Conservation (phyloP, 495 filamentous ascomycete species). For the Umbilicaria muhlenbergii region DNA sequence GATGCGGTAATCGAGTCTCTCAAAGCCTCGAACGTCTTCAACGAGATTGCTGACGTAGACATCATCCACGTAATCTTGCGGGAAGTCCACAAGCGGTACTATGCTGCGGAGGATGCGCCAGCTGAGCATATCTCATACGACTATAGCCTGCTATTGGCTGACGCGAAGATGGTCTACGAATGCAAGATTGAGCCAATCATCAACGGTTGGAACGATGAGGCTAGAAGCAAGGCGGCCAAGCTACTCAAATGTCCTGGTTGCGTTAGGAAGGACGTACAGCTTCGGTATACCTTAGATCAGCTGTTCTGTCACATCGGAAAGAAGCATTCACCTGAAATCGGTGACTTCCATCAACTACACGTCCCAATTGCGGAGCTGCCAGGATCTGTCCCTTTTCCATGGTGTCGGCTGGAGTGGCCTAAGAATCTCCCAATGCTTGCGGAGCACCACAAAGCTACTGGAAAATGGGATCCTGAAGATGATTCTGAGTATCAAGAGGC, state of each 20-base stretch:
- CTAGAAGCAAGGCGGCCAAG: slow-evolving; percentile 1
- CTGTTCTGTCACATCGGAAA: slow-evolving; percentile 1
- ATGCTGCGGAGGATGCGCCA: not conserved
- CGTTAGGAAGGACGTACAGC: not conserved
- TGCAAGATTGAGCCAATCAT: slow-evolving; percentile 5
- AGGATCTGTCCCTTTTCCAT: slow-evolving; percentile 2
- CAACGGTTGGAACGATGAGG: not conserved
- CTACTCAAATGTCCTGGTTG: slow-evolving; percentile 13
- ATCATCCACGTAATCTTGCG: slow-evolving; percentile 9
- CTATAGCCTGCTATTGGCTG: slow-evolving; percentile 10
- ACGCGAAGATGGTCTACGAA: slow-evolving; percentile 9
- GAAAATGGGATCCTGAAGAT: slow-evolving; percentile 12
- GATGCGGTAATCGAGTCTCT: slow-evolving; percentile 3
- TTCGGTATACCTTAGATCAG: slow-evolving; percentile 1
- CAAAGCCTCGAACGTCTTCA: not conserved
- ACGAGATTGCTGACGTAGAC: slow-evolving; percentile 3
- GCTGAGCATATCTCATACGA: not conserved
- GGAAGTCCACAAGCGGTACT: slow-evolving; percentile 5
- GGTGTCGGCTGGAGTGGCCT: slow-evolving; percentile 13
- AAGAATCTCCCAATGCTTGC: slow-evolving; percentile 14
- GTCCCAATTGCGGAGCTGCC: slow-evolving; percentile 2
- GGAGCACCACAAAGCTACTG: slow-evolving; percentile 9
- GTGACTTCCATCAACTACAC: slow-evolving; percentile 5
- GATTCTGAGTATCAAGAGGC: slow-evolving; percentile 1
- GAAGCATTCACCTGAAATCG: slow-evolving; percentile 1